Percentiles rank a stretch among this genome's conserved stretches.
Evolutionary conservation across 768 basidiomycete species (phyloP).

Genomic region (Tulasnella sp.): DNA sequence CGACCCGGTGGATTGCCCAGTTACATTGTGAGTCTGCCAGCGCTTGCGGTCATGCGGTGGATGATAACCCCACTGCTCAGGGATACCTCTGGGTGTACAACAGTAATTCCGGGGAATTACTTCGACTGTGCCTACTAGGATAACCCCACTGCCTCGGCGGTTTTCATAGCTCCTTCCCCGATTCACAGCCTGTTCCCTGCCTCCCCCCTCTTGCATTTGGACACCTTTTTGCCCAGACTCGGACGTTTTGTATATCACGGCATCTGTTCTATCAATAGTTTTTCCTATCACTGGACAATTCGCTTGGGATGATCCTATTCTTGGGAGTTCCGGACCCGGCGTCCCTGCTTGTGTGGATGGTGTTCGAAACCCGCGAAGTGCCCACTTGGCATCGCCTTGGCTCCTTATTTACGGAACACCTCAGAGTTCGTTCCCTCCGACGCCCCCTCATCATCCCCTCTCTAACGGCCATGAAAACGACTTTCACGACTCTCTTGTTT

Average conservation of each 20-base stretch:
- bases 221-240: neutral
- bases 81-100: constrained; percentile 11
- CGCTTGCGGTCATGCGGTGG: neutral
- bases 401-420: neutral
- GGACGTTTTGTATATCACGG: neutral
- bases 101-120: constrained; percentile 16
- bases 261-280: neutral
- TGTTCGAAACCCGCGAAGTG: neutral
- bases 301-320: neutral
- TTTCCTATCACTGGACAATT: neutral
- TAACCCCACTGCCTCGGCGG: too few species aligned
- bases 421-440: neutral
- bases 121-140: constrained; percentile 14
- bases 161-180: neutral
- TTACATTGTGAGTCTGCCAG: neutral
- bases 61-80: neutral
- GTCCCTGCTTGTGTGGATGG: too few species aligned
- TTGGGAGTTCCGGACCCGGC: neutral
- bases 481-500: neutral
- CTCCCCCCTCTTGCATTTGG: neutral
- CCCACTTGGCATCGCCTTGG: neutral
- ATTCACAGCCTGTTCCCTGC: neutral
- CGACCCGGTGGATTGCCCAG: constrained; percentile 15
- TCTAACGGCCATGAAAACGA: neutral
- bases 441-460: neutral